Base-by-base conservation (phyloP, 805 yeast genomes). In the Helenozyma baotianmanensis region DNA sequence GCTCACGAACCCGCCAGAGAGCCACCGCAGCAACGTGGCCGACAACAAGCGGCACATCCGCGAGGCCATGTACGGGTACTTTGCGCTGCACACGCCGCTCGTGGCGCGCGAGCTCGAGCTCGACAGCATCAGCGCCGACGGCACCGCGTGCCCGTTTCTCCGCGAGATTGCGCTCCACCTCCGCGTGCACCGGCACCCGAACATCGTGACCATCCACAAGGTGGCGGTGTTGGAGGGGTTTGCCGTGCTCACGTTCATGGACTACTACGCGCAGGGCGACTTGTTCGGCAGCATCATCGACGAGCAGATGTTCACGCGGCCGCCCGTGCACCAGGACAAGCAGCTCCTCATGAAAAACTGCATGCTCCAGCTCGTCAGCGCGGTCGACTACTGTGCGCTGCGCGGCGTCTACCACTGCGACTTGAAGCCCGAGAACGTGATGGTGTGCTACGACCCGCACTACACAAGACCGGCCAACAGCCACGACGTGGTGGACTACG, bases 261-360 rank as follows among this genome's bases (percentile, higher is more conserved):
- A 90, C 56, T 87, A 84, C 57, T 82, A 71, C 52, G 74, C 80
- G 16, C 84, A 82, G 45, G 95, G 94, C 31, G 98, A 90, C 55
- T 68, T 90, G 39, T 92, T 90, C 58, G 74, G 80, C 32, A 80
- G 85, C 34, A 90, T 90, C 34, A 90, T 89, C 25, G 95, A 85
- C 36, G 64, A 73, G 26, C 74, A 77, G 46, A 68, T 76, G 29
- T 86, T 85, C 45, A 59, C 64, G 33, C 61, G 71, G 27, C 73
- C 75, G 39, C 78, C 76, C 6, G 50, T 53, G 64, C 39, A 71
- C 73, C 52, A 78, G 17, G 40, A 39, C 32, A 39, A 81, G 73
- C 43, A 82, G 38, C 30, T 53, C 26, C 50, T 65, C 43, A 64
- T 64, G 70, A 64, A 64, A 36, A 65, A 64, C 38, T 62, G 60